Base-by-base conservation (phyloP, 2,329 filamentous ascomycete species). In the Chaetomiaceae sp. region DNA sequence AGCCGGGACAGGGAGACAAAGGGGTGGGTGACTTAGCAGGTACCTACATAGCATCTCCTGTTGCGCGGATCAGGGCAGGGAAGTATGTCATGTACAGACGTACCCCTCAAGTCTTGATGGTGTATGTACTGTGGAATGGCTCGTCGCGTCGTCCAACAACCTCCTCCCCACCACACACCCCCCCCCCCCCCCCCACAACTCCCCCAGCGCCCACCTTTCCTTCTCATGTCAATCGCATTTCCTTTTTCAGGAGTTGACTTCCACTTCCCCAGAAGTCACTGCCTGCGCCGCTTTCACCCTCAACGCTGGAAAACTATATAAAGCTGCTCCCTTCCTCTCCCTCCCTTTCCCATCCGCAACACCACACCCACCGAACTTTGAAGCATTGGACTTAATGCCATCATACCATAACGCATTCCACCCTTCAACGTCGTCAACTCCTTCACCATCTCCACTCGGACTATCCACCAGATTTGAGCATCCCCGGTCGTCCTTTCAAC, bases 201-300 rank as follows among this genome's bases (percentile, higher is more conserved):
- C 29, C 35, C 27, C 38, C 48, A 37, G 41, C 42, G 22, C 34
- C 18, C 41, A 26, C 42, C 40, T 20, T 35, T 46, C 46, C 42
- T 18, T 45, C 29, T 26, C 32, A 32, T 45, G 41, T 50, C 45
- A 49, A 22, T 41, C 47, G 36, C 26, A 36, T 49, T 51, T 38
- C 47, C 43, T 33, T 24, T 43, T 48, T 41, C 22, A 40, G 44
- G 35, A 18, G 10, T n/a, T 32, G 44, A 34, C 33, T 29, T 53
- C 38, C 26, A 42, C 47, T 30, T 35, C 18, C 12, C 38, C 18
- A 26, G 11, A 32, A 19, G 18, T 30, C 37, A 41, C 40, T 32
- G 19, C 37, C 43, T 35, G 33, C 44, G 30, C 47, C 42, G 33
- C 39, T 19, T 38, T 30, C 35, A 20, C 27, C 30, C 43, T 48